A percentile compares a stretch with the other conserved stretches of the same genome.
These are phyloP conservation scores for Cytospora paraplurivora DNA, from an alignment of 2,329 filamentous ascomycete genomes.

Conservation along the genomic window DNA sequence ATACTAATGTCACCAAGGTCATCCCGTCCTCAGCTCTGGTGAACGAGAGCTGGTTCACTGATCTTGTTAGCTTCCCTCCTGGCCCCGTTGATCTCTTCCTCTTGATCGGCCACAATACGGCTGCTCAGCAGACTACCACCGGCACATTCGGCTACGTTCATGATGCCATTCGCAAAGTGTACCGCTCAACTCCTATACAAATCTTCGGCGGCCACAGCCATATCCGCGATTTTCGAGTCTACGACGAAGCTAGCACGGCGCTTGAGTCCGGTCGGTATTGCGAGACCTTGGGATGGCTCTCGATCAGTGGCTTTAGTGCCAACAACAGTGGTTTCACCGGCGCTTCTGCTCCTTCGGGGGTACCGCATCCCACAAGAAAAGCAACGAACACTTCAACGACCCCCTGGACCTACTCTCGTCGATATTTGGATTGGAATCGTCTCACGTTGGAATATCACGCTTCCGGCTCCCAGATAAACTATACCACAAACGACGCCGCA, in stretches of 20 bases:
- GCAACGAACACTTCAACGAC: slow-evolving; percentile 43
- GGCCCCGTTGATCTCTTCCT: slow-evolving; percentile 63
- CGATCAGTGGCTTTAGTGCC: slow-evolving; percentile 60
- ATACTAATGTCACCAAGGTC: slow-evolving; percentile 63
- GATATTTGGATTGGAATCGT: slow-evolving; percentile 70
- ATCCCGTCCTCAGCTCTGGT: slow-evolving; percentile 54
- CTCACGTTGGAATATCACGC: slow-evolving; percentile 67
- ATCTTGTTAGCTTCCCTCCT: slow-evolving; percentile 54
- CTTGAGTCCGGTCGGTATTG: slow-evolving; percentile 68
- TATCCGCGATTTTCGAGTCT: slow-evolving; percentile 65
- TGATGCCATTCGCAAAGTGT: slow-evolving; percentile 58
- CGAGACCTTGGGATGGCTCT: slow-evolving; percentile 68
- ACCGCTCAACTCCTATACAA: slow-evolving; percentile 62
- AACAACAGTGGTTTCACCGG: slow-evolving; percentile 46
- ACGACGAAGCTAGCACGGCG: slow-evolving; percentile 62
- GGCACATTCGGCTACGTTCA: slow-evolving; percentile 52
- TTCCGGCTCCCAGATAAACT: slow-evolving; percentile 36
- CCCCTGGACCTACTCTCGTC: slow-evolving; percentile 53
- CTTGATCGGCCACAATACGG: slow-evolving; percentile 65
- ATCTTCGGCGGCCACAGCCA: slow-evolving; percentile 67
- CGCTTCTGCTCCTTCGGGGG: slow-evolving; percentile 40
- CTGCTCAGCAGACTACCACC: slow-evolving; percentile 45
- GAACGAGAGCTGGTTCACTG: slow-evolving; percentile 61
- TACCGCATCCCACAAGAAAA: slow-evolving; percentile 44
- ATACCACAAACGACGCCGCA: slow-evolving; percentile 18